Percentiles rank a stretch among this genome's conserved stretches.
Evolutionary conservation across 192 early-diverging fungal species (phyloP).

Genomic region (Chytriomyces confervae): DNA sequence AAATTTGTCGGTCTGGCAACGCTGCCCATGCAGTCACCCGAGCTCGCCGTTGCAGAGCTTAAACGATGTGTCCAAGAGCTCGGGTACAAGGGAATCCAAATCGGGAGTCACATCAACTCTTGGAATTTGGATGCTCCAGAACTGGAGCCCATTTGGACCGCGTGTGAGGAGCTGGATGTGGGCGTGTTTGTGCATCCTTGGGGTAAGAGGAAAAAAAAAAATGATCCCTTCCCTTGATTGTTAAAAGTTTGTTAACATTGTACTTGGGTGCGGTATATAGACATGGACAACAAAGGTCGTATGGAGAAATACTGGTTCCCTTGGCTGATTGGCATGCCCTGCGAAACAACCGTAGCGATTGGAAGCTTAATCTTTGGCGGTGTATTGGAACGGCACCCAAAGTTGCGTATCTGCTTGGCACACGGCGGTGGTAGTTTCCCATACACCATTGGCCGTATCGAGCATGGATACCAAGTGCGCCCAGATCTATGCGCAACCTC

Average conservation of each 20-base stretch:
- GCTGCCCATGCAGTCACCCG: conserved; percentile 72
- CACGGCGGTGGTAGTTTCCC: conserved; percentile 74
- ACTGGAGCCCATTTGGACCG: conserved; percentile 67
- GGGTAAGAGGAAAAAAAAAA: conserved; percentile 64
- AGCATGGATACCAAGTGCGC: conserved; percentile 68
- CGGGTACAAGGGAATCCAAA: conserved; percentile 67
- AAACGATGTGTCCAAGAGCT: conserved; percentile 69
- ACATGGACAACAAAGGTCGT: conserved; percentile 44
- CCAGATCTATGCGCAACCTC: conserved; percentile 68
- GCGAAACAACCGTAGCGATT: conserved; percentile 71
- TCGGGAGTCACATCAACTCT: conserved; percentile 53
- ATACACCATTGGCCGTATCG: conserved; percentile 69
- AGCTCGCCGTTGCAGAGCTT: conserved; percentile 66
- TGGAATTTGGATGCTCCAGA: conserved; percentile 76
- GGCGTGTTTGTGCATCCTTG: conserved; percentile 72
- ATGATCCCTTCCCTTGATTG: neutral
- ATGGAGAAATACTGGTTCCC: conserved; percentile 77
- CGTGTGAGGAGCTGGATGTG: conserved; percentile 68
- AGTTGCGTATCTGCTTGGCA: conserved; percentile 66
- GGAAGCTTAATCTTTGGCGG: conserved; percentile 71
- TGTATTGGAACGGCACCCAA: conserved; percentile 68
- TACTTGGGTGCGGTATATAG: neutral
- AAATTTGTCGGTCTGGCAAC: conserved; percentile 70
- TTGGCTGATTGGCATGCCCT: conserved; percentile 68
- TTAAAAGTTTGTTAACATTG: neutral